Conservation (phyloP, 2,329 filamentous ascomycete species). For the Colletotrichum tamarilloi region DNA sequence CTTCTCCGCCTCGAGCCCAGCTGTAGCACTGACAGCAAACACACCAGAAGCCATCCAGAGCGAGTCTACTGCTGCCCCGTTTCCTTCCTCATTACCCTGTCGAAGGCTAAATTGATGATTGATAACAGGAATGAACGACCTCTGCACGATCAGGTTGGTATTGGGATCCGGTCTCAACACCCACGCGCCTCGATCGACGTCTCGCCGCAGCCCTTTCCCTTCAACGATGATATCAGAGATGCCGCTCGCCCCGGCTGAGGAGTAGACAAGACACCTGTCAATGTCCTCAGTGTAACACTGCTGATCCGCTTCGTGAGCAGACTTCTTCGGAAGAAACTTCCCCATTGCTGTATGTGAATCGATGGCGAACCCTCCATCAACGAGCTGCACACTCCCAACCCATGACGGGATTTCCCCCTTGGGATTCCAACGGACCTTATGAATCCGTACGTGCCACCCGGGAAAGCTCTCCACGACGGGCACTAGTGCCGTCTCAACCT, state of each 20-base stretch:
- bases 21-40: slow-evolving; percentile 1
- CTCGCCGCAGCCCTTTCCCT: not conserved
- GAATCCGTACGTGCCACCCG: slow-evolving; percentile 34
- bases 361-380: slow-evolving; percentile 37
- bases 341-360: slow-evolving; percentile 6
- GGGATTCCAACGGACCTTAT: slow-evolving; percentile 19
- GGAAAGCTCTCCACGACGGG: not conserved
- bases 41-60: slow-evolving; percentile 6
- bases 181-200: not conserved
- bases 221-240: slow-evolving; percentile 13
- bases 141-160: slow-evolving; percentile 35
- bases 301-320: not conserved
- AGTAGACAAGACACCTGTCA: slow-evolving; percentile 6
- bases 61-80: not conserved
- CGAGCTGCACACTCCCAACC: slow-evolving; percentile 18
- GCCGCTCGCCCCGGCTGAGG: slow-evolving; percentile 27
- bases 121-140: slow-evolving; percentile 23
- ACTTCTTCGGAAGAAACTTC: not conserved
- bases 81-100: not conserved
- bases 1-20: not conserved
- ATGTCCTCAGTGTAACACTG: not conserved
- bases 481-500: slow-evolving; percentile 32
- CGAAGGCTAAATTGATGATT: slow-evolving; percentile 8
- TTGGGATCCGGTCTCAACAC: slow-evolving; percentile 36
- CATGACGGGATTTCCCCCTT: slow-evolving; percentile 2